Percentiles rank a stretch among this genome's conserved stretches.
Evolutionary conservation across 768 basidiomycete genomes (phyloP).

Genomic region (Suillus luteus): DNA sequence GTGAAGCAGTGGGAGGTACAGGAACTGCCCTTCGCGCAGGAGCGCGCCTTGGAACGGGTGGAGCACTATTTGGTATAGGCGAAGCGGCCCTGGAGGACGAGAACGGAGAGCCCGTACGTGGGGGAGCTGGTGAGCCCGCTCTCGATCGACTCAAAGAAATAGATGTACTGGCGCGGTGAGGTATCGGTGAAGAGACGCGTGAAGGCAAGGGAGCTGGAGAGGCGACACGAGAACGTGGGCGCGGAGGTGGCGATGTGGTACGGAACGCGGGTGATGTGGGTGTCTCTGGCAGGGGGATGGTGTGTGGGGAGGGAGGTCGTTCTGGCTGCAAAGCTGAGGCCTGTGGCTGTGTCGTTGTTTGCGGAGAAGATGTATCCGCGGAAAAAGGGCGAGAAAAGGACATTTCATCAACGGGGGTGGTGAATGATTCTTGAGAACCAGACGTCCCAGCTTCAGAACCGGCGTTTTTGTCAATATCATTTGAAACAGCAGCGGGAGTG

Average conservation of each 20-base stretch:
- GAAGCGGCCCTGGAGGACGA: slow-evolving; percentile 39
- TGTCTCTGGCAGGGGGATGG: slow-evolving; percentile 26
- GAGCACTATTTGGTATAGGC: slow-evolving; percentile 38
- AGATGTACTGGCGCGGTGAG: slow-evolving; percentile 38
- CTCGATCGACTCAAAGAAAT: slow-evolving; percentile 25
- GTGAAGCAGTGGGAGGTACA: slow-evolving; percentile 26
- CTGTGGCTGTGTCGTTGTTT: slow-evolving; percentile 11
- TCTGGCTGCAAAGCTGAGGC: slow-evolving; percentile 10
- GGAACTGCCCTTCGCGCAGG: slow-evolving; percentile 47
- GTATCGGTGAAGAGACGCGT: slow-evolving; percentile 16
- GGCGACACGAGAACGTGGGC: slow-evolving; percentile 37
- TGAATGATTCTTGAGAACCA: slow-evolving; percentile 18
- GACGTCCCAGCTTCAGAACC: slow-evolving; percentile 8
- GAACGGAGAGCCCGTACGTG: slow-evolving; percentile 29
- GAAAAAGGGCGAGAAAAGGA: slow-evolving; percentile 18
- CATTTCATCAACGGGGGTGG: slow-evolving; percentile 26
- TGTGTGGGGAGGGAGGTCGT: slow-evolving; percentile 23
- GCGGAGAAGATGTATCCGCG: slow-evolving; percentile 11
- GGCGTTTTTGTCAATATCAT: slow-evolving; percentile 13
- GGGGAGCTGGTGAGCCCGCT: slow-evolving; percentile 27
- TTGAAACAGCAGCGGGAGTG: slow-evolving; percentile 14
- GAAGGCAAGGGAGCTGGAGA: slow-evolving; percentile 20
- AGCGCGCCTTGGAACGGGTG: slow-evolving; percentile 69
- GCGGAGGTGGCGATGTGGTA: slow-evolving; percentile 20
- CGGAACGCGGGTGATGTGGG: slow-evolving; percentile 33